Evolutionary conservation across 225 moss, liverwort and hornwort species (phyloP), one percentile per base, ranked within the genome.

Genomic region (Pleurozium schreberi): DNA sequence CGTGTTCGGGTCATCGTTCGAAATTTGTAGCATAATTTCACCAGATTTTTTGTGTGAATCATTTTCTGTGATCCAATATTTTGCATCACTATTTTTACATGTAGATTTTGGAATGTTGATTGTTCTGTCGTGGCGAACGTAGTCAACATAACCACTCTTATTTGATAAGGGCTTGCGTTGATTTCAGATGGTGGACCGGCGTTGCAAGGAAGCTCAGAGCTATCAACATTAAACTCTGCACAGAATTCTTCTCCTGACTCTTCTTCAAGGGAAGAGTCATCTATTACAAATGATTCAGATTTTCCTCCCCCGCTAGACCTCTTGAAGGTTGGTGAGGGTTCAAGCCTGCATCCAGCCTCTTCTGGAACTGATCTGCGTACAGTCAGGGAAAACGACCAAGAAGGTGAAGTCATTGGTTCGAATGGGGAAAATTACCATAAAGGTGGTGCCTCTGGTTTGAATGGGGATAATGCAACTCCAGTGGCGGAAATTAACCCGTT

Each of bases 151-250:
- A 47, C n/a, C 83, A 60, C 21, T 83, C n/a, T 79, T 74, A 66
- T 53, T 74, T 80, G 59, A 40, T 69, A 80, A 50, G 42, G 11
- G 78, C 34, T 85, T 91, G 74, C 62, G 28, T 88, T 70, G 61
- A 87, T 87, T 90, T 68, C 95, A 99, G 99, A 97, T 93, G 99
- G 99, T 77, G 90, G 90, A 38, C 97, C 96, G 86, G 93, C 96
- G 42, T 86, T 97, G 85, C 95, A 95, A 93, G 97, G 96, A 88
- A 93, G 90, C 50, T 92, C 96, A 87, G 94, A 95, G 81, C 66
- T 96, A 57, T 93, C 96, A 85, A 75, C 90, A 20, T 50, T 92
- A 40, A 94, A 90, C 88, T 95, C 97, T 61, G 95, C 94, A 59
- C 76, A 92, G 70, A 92, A 61, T 82, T 93, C 93, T 78, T 88